Base-by-base conservation (phyloP, 2,329 filamentous ascomycete species). In the Sclerotinia subarctica region DNA sequence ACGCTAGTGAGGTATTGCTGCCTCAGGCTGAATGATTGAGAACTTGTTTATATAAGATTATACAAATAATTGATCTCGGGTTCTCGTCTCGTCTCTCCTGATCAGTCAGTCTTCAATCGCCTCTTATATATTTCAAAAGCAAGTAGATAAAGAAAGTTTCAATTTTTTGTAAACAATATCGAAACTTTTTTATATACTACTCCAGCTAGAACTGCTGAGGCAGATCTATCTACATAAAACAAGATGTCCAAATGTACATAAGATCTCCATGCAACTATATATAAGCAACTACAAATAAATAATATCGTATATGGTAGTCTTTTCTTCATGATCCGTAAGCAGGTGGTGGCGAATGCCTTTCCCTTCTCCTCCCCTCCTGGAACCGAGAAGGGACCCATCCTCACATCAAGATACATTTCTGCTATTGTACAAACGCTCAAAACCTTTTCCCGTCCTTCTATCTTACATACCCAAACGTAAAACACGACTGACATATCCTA, bases 1-100 rank as follows among this genome's bases (percentile, higher is more conserved):
- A 67, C 56, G 64, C 64, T 67, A 67, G 64, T 65, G 49, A 17
- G 63, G 38, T 65, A 15, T 58, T 57, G 13, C 1, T 47, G 51
- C 63, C 63, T 65, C 21, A 29, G 7, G 8, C 1, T 47, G 5
- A 10, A 26, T 13, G 8, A 24, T 11, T 35, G 2, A 58, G 42
- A 58, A 44, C n/a, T 44, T n/a, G n/a, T n/a, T n/a, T n/a, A n/a
- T n/a, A n/a, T n/a, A n/a, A n/a, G n/a, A n/a, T n/a, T n/a, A n/a
- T n/a, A n/a, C n/a, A n/a, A n/a, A n/a, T n/a, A n/a, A n/a, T n/a
- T n/a, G n/a, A n/a, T n/a, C 7, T 7, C 35, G 10, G 24, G 24
- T 56, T 56, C 44, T 21, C 29, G 3, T 24, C 44, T 46, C n/a
- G 17, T 49, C 32, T n/a, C 3, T 35, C 5, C 58, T 35, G 19